Conservation (phyloP, 768 basidiomycete genomes). For the Tephrocybe sp. region DNA sequence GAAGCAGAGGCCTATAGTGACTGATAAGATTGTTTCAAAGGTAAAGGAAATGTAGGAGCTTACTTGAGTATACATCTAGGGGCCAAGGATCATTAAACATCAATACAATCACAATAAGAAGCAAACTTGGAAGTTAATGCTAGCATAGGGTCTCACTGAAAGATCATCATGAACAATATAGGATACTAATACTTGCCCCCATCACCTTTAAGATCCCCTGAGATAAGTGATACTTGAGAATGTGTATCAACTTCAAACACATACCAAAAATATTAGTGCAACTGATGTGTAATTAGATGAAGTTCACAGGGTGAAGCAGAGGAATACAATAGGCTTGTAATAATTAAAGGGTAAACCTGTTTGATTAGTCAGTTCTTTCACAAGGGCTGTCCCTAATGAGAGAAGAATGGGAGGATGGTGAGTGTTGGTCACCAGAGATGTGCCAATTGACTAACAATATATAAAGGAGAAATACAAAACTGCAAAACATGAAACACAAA, state of each 20-base stretch:
- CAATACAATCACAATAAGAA: not conserved
- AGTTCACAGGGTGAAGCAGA: no score
- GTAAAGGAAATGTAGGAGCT: slow-evolving; percentile 6
- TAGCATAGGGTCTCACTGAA: slow-evolving; percentile 20
- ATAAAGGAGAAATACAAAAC: no score
- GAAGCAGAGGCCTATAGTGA: slow-evolving; percentile 57
- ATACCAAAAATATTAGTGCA: slow-evolving; percentile 66
- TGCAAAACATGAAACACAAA: no score
- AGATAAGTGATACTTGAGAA: no score
- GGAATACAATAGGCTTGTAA: no score
- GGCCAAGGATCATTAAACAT: not conserved
- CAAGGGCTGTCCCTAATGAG: no score
- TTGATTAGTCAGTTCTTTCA: no score
- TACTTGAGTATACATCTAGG: slow-evolving; percentile 67
- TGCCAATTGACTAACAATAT: no score
- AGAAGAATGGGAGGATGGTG: no score
- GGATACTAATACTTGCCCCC: slow-evolving; percentile 47
- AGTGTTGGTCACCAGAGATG: no score
- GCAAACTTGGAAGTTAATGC: slow-evolving; percentile 70
- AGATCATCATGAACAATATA: not conserved
- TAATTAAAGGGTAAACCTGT: no score
- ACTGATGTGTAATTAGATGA: slow-evolving; percentile 25
- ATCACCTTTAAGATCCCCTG: slow-evolving; percentile 45
- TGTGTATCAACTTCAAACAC: not conserved
- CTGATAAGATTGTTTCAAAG: not conserved